Base-by-base conservation (phyloP, 257 asterid species). In the Petrea volubilis region DNA sequence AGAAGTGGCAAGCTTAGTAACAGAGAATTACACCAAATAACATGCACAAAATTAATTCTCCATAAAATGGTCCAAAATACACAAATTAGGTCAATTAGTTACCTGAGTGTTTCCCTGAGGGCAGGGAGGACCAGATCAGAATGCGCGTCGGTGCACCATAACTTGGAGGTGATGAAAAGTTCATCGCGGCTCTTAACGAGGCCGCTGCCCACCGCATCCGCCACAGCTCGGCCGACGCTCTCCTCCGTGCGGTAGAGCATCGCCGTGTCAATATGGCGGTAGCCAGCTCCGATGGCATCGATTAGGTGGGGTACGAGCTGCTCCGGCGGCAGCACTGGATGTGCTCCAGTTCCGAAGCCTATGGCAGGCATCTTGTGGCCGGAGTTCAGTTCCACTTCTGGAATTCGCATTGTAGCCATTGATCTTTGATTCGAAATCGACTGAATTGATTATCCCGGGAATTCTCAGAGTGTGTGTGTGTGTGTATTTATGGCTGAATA, bases 201-300 rank as follows among this genome's bases (percentile, higher is more conserved):
- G 34, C 88, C 79, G 52, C 68, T 46, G 10, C 64, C 74, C 29
- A 80, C 0, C 25, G 88, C 86, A 34, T 60, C 77, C 1, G 68
- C 74, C 70, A 76, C 78, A 7, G 87, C 92, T 36, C 29, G 64
- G 3, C 93, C 90, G 0, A 87, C 65, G 58, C 77, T 71, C 29
- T 77, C 83, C 63, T 84, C 93, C 0, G 93, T 55, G 27, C 79
- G 79, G 67, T 87, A 84, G 2, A 7, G 0, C 1, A 81, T 20
- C 11, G 90, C 86, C 3, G 92, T 87, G 83, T 87, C 92, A 23
- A 87, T 57, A 73, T 87, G 88, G 60, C 85, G 84, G 77, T 87
- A 82, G 1, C 88, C 90, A 13, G 79, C 74, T 47, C 82, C 74
- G 11, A 84, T 64, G 20, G 87, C 90, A 1, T 81, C 79, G 7